These are phyloP conservation scores for Acacia confusa DNA, from an alignment of 306 rosid species.

Conservation along the genomic window DNA sequence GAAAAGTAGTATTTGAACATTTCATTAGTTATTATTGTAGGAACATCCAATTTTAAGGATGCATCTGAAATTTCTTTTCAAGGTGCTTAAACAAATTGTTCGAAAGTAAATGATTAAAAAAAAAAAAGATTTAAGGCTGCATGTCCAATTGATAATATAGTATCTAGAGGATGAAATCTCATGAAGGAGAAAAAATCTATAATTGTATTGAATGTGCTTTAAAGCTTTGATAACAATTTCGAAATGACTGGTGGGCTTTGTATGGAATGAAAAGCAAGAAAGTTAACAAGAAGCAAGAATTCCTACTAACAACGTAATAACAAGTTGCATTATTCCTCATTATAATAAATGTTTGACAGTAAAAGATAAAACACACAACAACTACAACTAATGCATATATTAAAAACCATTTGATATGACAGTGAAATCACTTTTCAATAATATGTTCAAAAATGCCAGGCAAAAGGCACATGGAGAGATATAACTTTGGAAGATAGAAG, in stretches of 20 bases:
- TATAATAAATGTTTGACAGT: not conserved
- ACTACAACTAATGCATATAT: not conserved
- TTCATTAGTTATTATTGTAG: not conserved
- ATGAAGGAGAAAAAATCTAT: not conserved
- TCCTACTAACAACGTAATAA: not conserved
- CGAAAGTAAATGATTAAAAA: not conserved
- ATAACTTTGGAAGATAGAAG: not conserved
- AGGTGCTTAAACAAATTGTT: not conserved
- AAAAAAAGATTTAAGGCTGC: not conserved
- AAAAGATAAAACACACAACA: not conserved
- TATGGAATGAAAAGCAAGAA: not conserved
- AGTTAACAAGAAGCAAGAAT: not conserved
- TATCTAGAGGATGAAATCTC: not conserved
- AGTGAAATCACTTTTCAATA: not conserved
- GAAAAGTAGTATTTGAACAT: not conserved
- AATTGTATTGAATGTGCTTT: not conserved
- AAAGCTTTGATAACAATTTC: not conserved
- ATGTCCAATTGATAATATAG: not conserved
- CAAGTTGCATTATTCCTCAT: not conserved
- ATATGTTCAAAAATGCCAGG: not conserved
- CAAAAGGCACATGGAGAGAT: not conserved
- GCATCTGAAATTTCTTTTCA: not conserved
- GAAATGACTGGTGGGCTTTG: not conserved
- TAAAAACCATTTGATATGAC: not conserved
- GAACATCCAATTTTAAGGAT: not conserved